Base-by-base conservation (phyloP, 805 yeast species). In the Candida fluviatilis region DNA sequence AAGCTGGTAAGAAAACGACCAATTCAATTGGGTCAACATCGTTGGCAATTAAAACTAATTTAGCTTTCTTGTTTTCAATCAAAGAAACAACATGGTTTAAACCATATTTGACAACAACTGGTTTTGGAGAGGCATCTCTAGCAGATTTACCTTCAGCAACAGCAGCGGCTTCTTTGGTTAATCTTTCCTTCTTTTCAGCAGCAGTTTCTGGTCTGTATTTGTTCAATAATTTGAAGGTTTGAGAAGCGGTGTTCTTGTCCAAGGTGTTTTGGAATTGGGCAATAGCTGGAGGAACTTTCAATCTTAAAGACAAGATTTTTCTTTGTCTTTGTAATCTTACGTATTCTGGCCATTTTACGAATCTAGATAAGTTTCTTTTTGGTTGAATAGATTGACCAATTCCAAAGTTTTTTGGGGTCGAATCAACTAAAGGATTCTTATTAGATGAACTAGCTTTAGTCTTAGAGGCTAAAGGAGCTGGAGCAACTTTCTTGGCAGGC, bases 21-120 rank as follows among this genome's bases (percentile, higher is more conserved):
- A 91, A 80, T 78, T 91, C 99, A 65, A 91, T 86, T 66, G 99
- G 99, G 80, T 91, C 99, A 61, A 91, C 99, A 60, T 91, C 99
- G 78, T 91, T 84, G 69, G 99, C 98, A 63, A 91, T 91, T 72
- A 91, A 81, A 49, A 91, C 97, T 60, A 91, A 81, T 75, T 88
- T 87, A 56, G 96, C 95, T 83, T 91, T 91, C 85, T 91, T 93
- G 95, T 88, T 87, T 82, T 91, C 99, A 60, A 91, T 73, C 57
- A 91, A 81, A 48, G 95, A 84, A 61, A 90, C 96, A 76, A 91
- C 96, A 77, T 91, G 99, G 90, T 91, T 91, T 65, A 91, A 80
- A 82, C 99, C 99, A 80, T 82, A 91, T 81, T 91, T 91, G 71
- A 91, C 95, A 60, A 78, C 91, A 73, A 78, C 88, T 62, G 99